Evolutionary conservation across 2,329 filamentous ascomycete species (phyloP).

Genomic region (Thielaviopsis ethacetica): DNA sequence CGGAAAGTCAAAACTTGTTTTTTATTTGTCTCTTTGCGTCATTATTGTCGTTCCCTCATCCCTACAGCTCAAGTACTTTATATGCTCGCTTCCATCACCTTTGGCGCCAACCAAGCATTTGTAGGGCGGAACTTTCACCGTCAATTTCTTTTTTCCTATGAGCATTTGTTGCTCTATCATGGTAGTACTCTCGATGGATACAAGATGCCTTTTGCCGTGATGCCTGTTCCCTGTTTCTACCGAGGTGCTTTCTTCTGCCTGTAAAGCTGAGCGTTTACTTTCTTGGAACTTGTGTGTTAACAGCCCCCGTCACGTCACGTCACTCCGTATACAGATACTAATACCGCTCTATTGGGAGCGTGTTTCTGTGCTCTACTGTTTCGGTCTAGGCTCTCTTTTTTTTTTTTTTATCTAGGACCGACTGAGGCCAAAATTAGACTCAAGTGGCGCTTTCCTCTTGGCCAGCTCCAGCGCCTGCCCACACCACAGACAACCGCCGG

Average conservation of each 20-base stretch:
- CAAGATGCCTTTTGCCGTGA: background rate
- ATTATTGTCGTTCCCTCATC: background rate
- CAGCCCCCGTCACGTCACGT: background rate
- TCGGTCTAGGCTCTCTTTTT: background rate
- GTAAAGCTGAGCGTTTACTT: no score
- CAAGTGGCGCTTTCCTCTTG: no score
- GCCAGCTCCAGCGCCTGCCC: no score
- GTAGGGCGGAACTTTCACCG: no score
- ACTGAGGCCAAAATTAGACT: no score
- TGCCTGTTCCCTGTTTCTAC: background rate
- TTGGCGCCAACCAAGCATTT: background rate
- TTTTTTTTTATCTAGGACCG: background rate
- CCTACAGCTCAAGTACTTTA: no score
- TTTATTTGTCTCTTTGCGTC: background rate
- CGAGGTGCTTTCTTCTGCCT: background rate
- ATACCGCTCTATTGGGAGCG: background rate
- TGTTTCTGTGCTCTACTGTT: no score
- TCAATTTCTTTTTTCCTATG: no score
- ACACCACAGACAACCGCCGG: background rate
- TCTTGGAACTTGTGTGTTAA: background rate
- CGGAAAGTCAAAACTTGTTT: background rate
- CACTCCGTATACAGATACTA: background rate
- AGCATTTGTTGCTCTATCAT: background rate
- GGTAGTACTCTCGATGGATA: background rate
- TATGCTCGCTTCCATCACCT: no score